Base-by-base conservation (phyloP, 768 basidiomycete species). In the Amylocystis lapponica region DNA sequence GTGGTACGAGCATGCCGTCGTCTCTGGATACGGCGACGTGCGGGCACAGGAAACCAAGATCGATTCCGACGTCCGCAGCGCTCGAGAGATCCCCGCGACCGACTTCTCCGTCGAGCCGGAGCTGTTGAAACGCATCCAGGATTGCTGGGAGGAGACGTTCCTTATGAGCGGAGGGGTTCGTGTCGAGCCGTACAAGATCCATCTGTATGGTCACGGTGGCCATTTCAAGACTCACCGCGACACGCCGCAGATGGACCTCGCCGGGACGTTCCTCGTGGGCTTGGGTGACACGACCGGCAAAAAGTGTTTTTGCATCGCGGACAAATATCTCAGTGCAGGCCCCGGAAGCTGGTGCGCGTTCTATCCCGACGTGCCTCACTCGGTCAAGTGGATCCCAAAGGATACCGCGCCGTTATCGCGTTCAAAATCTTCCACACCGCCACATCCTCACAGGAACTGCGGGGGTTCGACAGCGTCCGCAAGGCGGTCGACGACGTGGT, bases 211-310 rank as follows among this genome's bases (percentile, higher is more conserved):
- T 1, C 57, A 57, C 1, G 54, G 46, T 4, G 62, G 57, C 10
- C 54, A 57, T 35, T 63, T 64, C 48, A 49, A 53, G 35, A 12
- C 45, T 5, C 62, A 62, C 39, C 56, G 55, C n/a, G 61, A 64
- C 44, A 63, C 60, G 0, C 62, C 56, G 0, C 46, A 59, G 33
- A 49, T 38, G 3, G 58, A 52, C 25, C 52, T 63, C 7, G 49
- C 64, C 19, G 62, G 63, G 22, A 64, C 64, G 3, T 63, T 66
- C 47, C 52, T 66, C 20, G 21, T 65, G 16, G 61, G 64, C 21
- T 40, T 64, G 10, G 61, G 62, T 9, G 58, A 64, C 40, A 40
- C 51, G 29, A 26, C 51, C 11, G 33, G 39, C 10, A 3, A 23
- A 20, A 25, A 44, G 34, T 30, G n/a, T n/a, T n/a, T n/a, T 30